Base-by-base conservation (phyloP, 2,329 filamentous ascomycete genomes). In the Fusarium coicis region DNA sequence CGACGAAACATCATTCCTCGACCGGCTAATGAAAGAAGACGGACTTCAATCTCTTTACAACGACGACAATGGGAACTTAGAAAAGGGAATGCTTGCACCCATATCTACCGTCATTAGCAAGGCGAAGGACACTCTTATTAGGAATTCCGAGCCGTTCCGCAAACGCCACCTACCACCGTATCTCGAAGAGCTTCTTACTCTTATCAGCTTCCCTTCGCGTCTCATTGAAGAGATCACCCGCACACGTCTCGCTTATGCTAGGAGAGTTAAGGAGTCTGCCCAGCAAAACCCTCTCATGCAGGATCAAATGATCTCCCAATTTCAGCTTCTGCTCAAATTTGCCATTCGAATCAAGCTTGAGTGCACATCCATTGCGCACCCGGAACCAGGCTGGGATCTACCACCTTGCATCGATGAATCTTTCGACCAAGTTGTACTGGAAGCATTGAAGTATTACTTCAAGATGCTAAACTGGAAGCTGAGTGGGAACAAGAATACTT, bases 381-480 rank as follows among this genome's bases (percentile, higher is more conserved):
- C 95, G 2, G 93, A 98, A 81, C 91, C 93, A 26, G 96, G 96
- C 52, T 99, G 96, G 96, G 95, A 98, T 77, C 84, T 98, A 61
- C 96, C 96, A 6, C 94, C 95, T 14, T 98, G 95, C 82, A 97
- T 99, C 73, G 96, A 98, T 79, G 96, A 99, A 80, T 94, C 94
- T 46, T 99, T 98, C 78, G 96, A 98, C 80, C 89, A 92, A 39
- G 94, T 97, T 23, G 94, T 98, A 15, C 84, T 99, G 47, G 96
- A 98, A 78, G 95, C 96, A 1, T 86, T 99, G 76, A 97, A 96
- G 81, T 98, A 97, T 82, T 99, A 99, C 83, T 99, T 99, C 87
- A 96, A 96, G 81, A 95, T 99, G 89, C 87, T 99, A 49, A 98
- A 98, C 80, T 98, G 95, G 94, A 98, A 98, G 82, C 86, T 99